Conservation (phyloP, 179 eudicot genomes). For the Beta lomatogona region DNA sequence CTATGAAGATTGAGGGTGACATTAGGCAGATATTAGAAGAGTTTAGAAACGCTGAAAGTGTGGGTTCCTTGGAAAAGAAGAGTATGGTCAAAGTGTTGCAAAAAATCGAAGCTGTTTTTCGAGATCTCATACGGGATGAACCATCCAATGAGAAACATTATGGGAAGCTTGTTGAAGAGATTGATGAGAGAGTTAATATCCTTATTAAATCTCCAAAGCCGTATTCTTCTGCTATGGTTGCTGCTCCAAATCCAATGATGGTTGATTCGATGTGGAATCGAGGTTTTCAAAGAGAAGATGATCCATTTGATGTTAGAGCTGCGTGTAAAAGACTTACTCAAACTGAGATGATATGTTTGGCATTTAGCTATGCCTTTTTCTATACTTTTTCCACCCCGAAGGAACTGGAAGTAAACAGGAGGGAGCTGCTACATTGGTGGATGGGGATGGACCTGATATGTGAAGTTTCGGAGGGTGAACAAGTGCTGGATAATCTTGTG, state of each 20-base stretch:
- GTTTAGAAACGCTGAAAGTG: no score
- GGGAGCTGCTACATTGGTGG: conserved; percentile 6
- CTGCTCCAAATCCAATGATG: no score
- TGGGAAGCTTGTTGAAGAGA: not conserved
- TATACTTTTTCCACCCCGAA: not conserved
- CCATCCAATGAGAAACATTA: not conserved
- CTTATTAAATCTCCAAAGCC: not conserved
- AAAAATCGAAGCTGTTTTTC: not conserved
- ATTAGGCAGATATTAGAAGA: not conserved
- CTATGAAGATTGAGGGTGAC: not conserved
- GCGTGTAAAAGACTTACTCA: not conserved
- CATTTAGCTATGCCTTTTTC: not conserved
- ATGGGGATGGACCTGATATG: not conserved
- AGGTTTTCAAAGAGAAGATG: not conserved
- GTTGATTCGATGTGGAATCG: not conserved
- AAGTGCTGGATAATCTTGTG: not conserved
- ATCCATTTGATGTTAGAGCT: no score
- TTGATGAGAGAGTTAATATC: not conserved
- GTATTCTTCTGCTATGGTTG: not conserved
- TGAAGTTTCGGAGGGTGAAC: not conserved
- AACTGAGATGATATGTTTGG: not conserved
- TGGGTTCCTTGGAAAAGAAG: not conserved
- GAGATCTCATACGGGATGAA: not conserved
- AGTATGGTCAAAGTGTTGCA: not conserved
- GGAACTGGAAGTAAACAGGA: not conserved